Base-by-base conservation (phyloP, 495 filamentous ascomycete genomes). In the Endocarpon pusillum region DNA sequence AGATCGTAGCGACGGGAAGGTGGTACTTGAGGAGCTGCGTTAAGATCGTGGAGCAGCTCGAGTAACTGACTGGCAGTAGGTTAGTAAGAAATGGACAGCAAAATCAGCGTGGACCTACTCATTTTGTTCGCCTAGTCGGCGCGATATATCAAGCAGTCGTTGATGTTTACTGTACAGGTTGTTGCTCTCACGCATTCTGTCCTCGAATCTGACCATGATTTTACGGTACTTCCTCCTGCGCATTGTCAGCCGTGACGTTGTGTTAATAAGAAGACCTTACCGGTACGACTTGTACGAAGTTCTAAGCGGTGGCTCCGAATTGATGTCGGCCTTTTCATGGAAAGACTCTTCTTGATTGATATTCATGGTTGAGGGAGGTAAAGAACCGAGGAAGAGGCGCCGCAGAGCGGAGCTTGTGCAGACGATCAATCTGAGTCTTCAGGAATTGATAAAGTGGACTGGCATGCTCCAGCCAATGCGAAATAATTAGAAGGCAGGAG, bases 201-300 rank as follows among this genome's bases (percentile, higher is more conserved):
- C 66, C 44, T 94, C 84, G 44, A 94, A 97, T 24, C 69, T 65
- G 46, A 82, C 63, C 47, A 80, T 78, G 61, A 92, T 73, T 60
- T 97, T 97, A 36, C 81, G 73, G 55, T 87, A 97, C 59, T 97
- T 97, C 58, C 91, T 94, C 59, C 83, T 86, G 53, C 44, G n/a
- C n/a, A n/a, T n/a, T 21, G 20, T 3, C 14, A 31, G 5, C 9
- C 24, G 14, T 3, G 32, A 9, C 1, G 8, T 29, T 14, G 6
- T 5, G 5, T 14, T 5, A 16, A 3, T 16, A 1, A 3, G 30
- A 21, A 14, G 8, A 20, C 15, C 40, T 28, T 26, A 45, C 43
- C 43, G 42, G 35, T 45, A 45, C 3, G 43, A 45, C n/a, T 37
- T 43, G 29, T 43, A 45, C 8, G 11, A 33, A 12, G 14, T 12